These are phyloP conservation scores for Pseudogymnoascus sp. DNA, from an alignment of 2,329 filamentous ascomycete species.

Conservation along the genomic window DNA sequence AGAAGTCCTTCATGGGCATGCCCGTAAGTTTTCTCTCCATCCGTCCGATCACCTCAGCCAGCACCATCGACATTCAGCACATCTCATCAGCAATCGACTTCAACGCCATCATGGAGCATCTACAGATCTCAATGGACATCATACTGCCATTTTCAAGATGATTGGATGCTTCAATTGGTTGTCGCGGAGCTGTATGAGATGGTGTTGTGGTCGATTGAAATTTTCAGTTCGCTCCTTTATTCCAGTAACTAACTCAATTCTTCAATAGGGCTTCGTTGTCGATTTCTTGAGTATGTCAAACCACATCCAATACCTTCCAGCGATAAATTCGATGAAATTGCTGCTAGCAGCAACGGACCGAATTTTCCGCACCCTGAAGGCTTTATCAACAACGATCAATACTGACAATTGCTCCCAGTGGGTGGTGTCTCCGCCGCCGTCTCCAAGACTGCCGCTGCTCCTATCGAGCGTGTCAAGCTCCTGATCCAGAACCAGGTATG, in stretches of 20 bases:
- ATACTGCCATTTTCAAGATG: background rate
- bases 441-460: constrained; percentile 99
- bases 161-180: constrained; percentile 14
- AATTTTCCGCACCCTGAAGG: background rate
- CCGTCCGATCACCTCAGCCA: background rate
- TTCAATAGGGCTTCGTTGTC: constrained; percentile 75
- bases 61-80: background rate
- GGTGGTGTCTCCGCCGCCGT: constrained; percentile 99
- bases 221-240: constrained; percentile 17
- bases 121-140: constrained; percentile 25
- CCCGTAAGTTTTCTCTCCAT: constrained; percentile 46
- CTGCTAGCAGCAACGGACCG: background rate
- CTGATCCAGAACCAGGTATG: constrained; percentile 99
- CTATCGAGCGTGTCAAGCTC: constrained; percentile 99
- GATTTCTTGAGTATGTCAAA: constrained; percentile 93
- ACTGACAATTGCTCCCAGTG: constrained; percentile 55
- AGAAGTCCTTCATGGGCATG: constrained; percentile 60
- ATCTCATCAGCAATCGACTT: constrained; percentile 18
- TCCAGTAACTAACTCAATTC: constrained; percentile 23
- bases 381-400: constrained; percentile 2
- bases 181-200: constrained; percentile 17
- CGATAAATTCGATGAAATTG: background rate
- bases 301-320: constrained; percentile 4
- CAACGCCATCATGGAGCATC: constrained; percentile 23
- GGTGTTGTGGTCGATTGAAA: constrained; percentile 17